A percentile compares a stretch with the other conserved stretches of the same genome.
phyloP scores from a whole-genome alignment of 2,329 filamentous ascomycete species.

The Penicillium sp. region DNA sequence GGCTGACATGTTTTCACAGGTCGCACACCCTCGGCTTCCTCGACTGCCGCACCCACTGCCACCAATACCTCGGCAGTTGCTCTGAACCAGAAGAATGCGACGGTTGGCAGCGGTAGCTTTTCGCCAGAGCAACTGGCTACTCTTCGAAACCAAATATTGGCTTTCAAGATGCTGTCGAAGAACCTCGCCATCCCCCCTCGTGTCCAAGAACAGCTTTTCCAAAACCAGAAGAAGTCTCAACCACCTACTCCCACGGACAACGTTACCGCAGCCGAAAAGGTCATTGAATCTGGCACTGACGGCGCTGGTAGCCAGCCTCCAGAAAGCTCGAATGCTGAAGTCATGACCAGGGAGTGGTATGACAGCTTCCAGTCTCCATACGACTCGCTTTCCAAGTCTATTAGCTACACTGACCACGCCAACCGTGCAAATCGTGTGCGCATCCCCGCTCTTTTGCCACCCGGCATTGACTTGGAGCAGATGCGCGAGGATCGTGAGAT shows the following conservation, averaged over 20 bases:
- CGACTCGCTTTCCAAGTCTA: conserved; percentile 48
- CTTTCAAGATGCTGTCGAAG: conserved; percentile 86
- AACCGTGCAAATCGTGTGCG: conserved; percentile 71
- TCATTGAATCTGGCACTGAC: conserved; percentile 40
- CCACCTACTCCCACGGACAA: conserved; percentile 38
- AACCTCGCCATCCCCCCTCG: conserved; percentile 75
- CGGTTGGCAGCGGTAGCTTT: conserved; percentile 57
- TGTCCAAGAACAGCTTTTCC: conserved; percentile 80
- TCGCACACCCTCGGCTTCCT: conserved; percentile 35
- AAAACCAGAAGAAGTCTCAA: conserved; percentile 45
- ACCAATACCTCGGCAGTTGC: conserved; percentile 11
- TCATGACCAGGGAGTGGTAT: conserved; percentile 49
- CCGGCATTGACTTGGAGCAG: conserved; percentile 83
- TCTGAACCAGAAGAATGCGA: conserved; percentile 28
- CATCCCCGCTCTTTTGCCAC: conserved; percentile 83
- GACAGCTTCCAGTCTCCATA: conserved; percentile 76
- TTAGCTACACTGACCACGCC: conserved; percentile 12
- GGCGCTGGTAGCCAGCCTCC: conserved; percentile 30
- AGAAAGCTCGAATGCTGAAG: conserved; percentile 24
- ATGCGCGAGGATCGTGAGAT: conserved; percentile 82
- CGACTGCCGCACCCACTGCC: conserved; percentile 27
- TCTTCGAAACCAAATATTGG: conserved; percentile 80
- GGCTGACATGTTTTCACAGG: conserved; percentile 19
- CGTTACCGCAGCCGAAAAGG: conserved; percentile 29
- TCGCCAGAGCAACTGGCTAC: conserved; percentile 74